Percentiles rank a stretch among this genome's conserved stretches.
phyloP scores from a whole-genome alignment of 2,329 filamentous ascomycete genomes.

The Fusarium acutatum region DNA sequence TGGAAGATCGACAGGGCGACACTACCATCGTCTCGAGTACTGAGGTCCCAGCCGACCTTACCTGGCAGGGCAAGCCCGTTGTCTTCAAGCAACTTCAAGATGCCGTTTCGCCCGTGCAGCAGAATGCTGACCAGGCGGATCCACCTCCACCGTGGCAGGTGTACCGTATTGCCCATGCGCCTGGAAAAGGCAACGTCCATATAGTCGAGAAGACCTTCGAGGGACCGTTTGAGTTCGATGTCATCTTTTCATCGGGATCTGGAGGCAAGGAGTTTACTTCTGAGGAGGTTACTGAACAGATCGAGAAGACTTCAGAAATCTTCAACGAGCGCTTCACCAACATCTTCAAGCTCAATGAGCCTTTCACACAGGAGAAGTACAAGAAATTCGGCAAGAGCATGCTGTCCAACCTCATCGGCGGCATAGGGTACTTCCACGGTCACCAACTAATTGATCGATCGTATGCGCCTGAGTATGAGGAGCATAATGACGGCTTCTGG shows the following conservation, averaged over 20 bases:
- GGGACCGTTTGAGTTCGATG: constrained; percentile 90
- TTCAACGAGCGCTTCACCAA: constrained; percentile 80
- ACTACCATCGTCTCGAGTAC: constrained; percentile 79
- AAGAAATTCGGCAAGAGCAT: constrained; percentile 84
- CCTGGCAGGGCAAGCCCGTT: constrained; percentile 85
- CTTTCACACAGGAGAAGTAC: constrained; percentile 79
- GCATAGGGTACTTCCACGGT: constrained; percentile 95
- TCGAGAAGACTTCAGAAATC: constrained; percentile 69
- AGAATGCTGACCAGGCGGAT: constrained; percentile 63
- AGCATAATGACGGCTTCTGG: constrained; percentile 96
- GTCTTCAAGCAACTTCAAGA: constrained; percentile 64
- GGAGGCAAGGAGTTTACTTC: constrained; percentile 63
- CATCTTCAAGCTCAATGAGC: constrained; percentile 72
- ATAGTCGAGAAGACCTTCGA: constrained; percentile 91
- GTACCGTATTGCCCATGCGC: constrained; percentile 78
- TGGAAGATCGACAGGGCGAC: constrained; percentile 75
- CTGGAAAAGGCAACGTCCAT: constrained; percentile 81
- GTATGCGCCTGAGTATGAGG: constrained; percentile 90
- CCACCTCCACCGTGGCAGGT: constrained; percentile 87
- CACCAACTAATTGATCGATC: constrained; percentile 89
- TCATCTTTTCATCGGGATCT: constrained; percentile 86
- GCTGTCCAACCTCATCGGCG: constrained; percentile 93
- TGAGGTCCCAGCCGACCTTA: constrained; percentile 69
- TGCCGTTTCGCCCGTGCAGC: constrained; percentile 58
- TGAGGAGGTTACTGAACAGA: constrained; percentile 74